phyloP scores from a whole-genome alignment of 352 stramenopile genomes.

The Phytophthora pisi region DNA sequence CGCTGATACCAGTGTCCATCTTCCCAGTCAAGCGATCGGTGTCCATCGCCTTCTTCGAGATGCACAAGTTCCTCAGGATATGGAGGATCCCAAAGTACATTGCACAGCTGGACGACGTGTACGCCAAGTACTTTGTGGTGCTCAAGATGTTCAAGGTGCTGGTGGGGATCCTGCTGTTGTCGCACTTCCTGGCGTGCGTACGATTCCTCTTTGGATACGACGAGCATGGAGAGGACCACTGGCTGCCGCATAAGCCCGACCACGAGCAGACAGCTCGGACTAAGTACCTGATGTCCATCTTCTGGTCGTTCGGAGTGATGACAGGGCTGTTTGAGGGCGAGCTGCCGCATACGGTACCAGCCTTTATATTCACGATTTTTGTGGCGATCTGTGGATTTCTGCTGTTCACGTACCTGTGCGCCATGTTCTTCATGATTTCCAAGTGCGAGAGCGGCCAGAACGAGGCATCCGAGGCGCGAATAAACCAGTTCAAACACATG shows the following conservation, averaged over 20 bases:
- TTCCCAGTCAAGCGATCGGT: conserved; percentile 21
- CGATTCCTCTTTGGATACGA: conserved; percentile 65
- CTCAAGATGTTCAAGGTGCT: conserved; percentile 77
- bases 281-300: conserved; percentile 66
- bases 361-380: conserved; percentile 71
- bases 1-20: conserved; percentile 53
- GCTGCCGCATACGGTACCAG: conserved; percentile 45
- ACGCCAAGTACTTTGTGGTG: conserved; percentile 57
- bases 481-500: conserved; percentile 79
- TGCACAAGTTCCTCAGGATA: conserved; percentile 63
- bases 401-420: conserved; percentile 73
- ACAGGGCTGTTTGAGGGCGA: conserved; percentile 73
- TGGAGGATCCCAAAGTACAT: conserved; percentile 65
- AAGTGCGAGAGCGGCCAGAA: conserved; percentile 65
- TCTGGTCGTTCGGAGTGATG: conserved; percentile 67
- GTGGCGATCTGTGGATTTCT: conserved; percentile 70
- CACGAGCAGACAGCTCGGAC: conserved; percentile 27
- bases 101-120: conserved; percentile 58
- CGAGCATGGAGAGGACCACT: conserved; percentile 49
- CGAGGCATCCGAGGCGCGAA: conserved; percentile 57
- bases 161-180: conserved; percentile 50
- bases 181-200: conserved; percentile 64
- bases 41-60: conserved; percentile 54
- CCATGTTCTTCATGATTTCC: conserved; percentile 81
- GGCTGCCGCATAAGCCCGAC: conserved; percentile 40